Evolutionary conservation across 2,329 filamentous ascomycete species (phyloP).

Genomic region (Fusarium gaditjirri): DNA sequence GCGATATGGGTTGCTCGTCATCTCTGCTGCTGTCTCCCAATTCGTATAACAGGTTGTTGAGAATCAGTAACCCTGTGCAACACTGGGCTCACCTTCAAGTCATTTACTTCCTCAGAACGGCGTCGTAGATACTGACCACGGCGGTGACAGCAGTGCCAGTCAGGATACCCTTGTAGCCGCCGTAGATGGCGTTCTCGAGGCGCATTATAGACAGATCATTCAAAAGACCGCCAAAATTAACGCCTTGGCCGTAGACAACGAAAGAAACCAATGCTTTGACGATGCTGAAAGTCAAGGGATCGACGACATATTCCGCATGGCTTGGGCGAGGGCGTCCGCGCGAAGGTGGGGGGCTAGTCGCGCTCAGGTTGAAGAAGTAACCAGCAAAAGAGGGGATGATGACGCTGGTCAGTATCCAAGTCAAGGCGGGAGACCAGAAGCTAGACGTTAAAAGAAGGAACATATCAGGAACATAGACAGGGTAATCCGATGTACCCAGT

Average conservation of each 20-base stretch:
- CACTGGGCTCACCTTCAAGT: background rate
- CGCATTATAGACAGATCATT: constrained; percentile 67
- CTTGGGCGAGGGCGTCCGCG: constrained; percentile 56
- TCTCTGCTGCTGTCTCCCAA: background rate
- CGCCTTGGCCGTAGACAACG: constrained; percentile 78
- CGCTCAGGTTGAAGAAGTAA: constrained; percentile 91
- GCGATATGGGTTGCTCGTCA: background rate
- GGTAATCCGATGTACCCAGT: constrained; percentile 66
- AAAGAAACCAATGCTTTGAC: constrained; percentile 85
- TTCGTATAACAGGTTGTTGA: background rate
- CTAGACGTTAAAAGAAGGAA: constrained; percentile 78
- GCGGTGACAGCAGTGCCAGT: constrained; percentile 75
- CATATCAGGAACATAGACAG: constrained; percentile 80
- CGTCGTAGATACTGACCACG: constrained; percentile 79
- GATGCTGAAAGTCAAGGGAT: constrained; percentile 91
- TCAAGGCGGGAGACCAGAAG: constrained; percentile 85
- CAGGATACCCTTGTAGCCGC: constrained; percentile 76
- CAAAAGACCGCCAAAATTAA: constrained; percentile 71
- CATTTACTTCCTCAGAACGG: constrained; percentile 73
- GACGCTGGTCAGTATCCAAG: constrained; percentile 80
- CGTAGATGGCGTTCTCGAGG: constrained; percentile 75
- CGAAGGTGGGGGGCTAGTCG: constrained; percentile 55
- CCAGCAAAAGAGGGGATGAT: constrained; percentile 76
- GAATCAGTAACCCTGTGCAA: background rate
- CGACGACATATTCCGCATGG: constrained; percentile 69